Conservation (phyloP, 805 yeast genomes). For the Candida boleticola region DNA sequence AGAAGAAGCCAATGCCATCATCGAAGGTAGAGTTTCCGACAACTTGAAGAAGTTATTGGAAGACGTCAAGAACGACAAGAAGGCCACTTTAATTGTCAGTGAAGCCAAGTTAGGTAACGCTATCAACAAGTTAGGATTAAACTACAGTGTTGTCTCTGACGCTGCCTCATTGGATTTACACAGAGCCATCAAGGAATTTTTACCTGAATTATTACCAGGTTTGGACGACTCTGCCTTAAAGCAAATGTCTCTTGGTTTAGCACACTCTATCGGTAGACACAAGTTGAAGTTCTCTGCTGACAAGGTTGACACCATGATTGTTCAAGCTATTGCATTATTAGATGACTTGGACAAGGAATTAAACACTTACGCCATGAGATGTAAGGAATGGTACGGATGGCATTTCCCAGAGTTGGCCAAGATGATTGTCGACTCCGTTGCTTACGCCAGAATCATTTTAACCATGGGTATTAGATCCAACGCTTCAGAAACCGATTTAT, state of each 20-base stretch:
- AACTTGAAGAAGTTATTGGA: constrained; percentile 76
- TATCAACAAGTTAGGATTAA: constrained; percentile 88
- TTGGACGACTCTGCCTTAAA: constrained; percentile 77
- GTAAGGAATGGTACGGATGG: constrained; percentile 99
- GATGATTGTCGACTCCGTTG: constrained; percentile 92
- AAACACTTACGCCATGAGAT: constrained; percentile 97
- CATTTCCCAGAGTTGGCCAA: constrained; percentile 99
- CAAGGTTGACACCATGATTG: constrained; percentile 98
- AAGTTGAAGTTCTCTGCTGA: constrained; percentile 97
- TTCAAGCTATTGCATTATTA: constrained; percentile 95
- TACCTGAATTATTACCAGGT: constrained; percentile 94
- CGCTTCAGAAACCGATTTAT: constrained; percentile 83
- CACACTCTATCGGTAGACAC: constrained; percentile 98
- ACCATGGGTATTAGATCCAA: constrained; percentile 93
- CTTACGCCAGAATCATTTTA: constrained; percentile 90
- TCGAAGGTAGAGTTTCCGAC: constrained; percentile 91
- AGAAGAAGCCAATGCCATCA: constrained; percentile 88
- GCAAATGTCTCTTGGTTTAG: constrained; percentile 97
- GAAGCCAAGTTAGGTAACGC: constrained; percentile 96
- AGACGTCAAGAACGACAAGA: constrained; percentile 75
- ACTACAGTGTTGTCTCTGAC: constrained; percentile 87
- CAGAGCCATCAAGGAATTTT: constrained; percentile 91
- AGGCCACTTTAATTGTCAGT: constrained; percentile 83
- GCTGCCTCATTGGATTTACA: constrained; percentile 92
- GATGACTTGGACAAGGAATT: constrained; percentile 97